phyloP scores from a whole-genome alignment of 2,329 filamentous ascomycete species.

The Aspergillus quadrilineatus region DNA sequence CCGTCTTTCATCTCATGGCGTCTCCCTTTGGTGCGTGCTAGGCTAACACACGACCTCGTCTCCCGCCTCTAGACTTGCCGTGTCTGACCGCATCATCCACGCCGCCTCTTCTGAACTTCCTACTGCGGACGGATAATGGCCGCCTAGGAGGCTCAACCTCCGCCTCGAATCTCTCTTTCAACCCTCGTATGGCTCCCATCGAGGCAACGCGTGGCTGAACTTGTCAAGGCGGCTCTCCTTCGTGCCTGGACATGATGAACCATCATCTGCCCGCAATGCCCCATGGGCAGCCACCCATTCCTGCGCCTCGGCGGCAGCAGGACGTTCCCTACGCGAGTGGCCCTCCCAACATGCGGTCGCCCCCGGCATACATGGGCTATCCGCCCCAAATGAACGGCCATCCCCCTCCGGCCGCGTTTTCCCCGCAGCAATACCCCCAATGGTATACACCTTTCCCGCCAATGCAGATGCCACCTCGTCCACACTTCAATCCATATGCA shows the following conservation, averaged over 20 bases:
- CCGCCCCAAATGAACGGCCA: constrained; percentile 60
- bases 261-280: constrained; percentile 46
- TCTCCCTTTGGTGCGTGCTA: constrained; percentile 7
- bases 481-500: constrained; percentile 41
- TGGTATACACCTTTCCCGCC: constrained; percentile 48
- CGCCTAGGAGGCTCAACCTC: constrained; percentile 30
- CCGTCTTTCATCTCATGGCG: constrained; percentile 4
- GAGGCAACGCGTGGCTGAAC: constrained; percentile 41
- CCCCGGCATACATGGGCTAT: constrained; percentile 59
- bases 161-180: constrained; percentile 22
- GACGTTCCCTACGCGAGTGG: constrained; percentile 45
- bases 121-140: constrained; percentile 35
- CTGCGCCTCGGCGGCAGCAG: constrained; percentile 48
- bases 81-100: not conserved
- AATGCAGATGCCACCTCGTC: constrained; percentile 43
- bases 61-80: constrained; percentile 2
- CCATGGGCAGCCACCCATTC: constrained; percentile 53
- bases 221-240: constrained; percentile 34
- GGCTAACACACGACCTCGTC: constrained; percentile 13
- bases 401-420: constrained; percentile 43
- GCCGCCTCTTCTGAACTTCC: not conserved
- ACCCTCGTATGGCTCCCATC: constrained; percentile 42
- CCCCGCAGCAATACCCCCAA: constrained; percentile 46
- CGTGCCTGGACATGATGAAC: constrained; percentile 44
- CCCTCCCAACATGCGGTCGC: constrained; percentile 55